Conservation (phyloP, 1,139 yeast species). For the Lipomyces yarrowii region DNA sequence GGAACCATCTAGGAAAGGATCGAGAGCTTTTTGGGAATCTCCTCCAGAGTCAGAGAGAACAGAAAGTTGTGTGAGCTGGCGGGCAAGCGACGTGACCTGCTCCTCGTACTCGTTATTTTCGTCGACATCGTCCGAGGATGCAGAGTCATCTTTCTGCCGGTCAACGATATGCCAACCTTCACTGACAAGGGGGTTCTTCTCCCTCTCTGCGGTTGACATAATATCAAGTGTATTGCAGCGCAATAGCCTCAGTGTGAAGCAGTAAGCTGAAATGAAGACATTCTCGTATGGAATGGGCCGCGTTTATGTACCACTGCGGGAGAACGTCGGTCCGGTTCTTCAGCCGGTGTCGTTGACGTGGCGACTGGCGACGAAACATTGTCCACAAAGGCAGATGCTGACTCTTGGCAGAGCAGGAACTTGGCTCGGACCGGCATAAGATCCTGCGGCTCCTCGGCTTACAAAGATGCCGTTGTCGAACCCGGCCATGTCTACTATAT, state of each 20-base stretch:
- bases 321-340: not conserved
- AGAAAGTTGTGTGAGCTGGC: slow-evolving; percentile 29
- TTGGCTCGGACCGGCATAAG: no score
- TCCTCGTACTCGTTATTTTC: slow-evolving; percentile 15
- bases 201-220: not conserved
- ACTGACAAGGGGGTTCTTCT: not conserved
- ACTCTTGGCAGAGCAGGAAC: no score
- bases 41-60: slow-evolving; percentile 3
- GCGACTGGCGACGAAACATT: not conserved
- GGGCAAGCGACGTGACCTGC: slow-evolving; percentile 25
- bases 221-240: not conserved
- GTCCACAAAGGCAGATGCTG: no score
- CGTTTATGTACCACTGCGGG: not conserved
- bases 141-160: not conserved
- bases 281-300: not conserved
- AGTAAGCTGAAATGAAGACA: not conserved
- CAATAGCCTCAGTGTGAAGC: not conserved
- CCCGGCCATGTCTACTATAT: no score
- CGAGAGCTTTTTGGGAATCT: slow-evolving; percentile 10
- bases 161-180: not conserved
- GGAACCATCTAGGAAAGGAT: slow-evolving; percentile 33
- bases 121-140: not conserved
- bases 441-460: no score
- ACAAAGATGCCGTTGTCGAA: no score
- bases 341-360: not conserved